phyloP scores from a whole-genome alignment of 2,329 filamentous ascomycete species.

The Diaporthe vexans region DNA sequence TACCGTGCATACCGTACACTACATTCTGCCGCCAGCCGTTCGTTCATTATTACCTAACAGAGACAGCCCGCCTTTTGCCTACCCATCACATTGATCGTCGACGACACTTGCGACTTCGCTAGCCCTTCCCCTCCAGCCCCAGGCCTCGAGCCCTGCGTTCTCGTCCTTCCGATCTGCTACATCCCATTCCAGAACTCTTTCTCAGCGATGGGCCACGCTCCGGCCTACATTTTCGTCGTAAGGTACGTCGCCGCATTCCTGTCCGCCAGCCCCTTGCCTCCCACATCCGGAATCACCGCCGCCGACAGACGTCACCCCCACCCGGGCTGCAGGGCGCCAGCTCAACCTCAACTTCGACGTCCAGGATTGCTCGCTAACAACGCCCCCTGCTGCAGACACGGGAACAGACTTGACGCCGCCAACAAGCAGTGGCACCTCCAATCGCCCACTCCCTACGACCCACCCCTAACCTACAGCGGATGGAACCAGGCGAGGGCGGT shows the following conservation, averaged over 20 bases:
- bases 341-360: conserved; percentile 6
- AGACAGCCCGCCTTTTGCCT: conserved; percentile 2
- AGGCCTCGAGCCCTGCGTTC: conserved; percentile 10
- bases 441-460: conserved; percentile 94
- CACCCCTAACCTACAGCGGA: conserved; percentile 93
- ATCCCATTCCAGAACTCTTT: background rate
- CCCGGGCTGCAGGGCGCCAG: background rate
- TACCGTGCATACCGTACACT: background rate
- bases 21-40: conserved; percentile 8
- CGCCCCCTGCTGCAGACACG: conserved; percentile 74
- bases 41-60: conserved; percentile 20
- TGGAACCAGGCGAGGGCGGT: conserved; percentile 89
- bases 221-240: conserved; percentile 65
- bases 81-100: conserved; percentile 1
- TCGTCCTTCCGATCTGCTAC: background rate
- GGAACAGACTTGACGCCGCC: conserved; percentile 91
- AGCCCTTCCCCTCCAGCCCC: conserved; percentile 8
- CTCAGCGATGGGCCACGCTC: conserved; percentile 59
- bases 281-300: conserved; percentile 11
- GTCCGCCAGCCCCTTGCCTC: conserved; percentile 1
- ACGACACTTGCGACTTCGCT: conserved; percentile 23
- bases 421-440: conserved; percentile 96
- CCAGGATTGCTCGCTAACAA: conserved; percentile 15
- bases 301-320: background rate
- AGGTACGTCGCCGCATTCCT: conserved; percentile 53